Evolutionary conservation across 306 rosid genomes (phyloP).

Genomic region (Pachyrhizus erosus): DNA sequence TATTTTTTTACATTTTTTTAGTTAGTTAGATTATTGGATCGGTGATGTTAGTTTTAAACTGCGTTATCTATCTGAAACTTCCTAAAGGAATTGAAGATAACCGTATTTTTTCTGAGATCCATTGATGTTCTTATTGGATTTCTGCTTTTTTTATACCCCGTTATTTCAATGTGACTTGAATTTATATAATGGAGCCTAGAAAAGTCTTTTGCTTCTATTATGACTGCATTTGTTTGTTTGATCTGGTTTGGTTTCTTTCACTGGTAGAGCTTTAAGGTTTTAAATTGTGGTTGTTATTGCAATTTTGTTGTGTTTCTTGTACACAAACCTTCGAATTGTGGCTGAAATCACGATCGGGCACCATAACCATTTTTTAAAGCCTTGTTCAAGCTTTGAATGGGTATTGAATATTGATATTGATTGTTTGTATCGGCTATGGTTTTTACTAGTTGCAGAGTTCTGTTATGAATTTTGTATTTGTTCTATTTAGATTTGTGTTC

Average conservation of each 20-base stretch:
- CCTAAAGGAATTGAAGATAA: slow-evolving; percentile 48
- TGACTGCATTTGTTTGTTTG: not conserved
- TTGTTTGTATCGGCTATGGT: not conserved
- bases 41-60: slow-evolving; percentile 56
- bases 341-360: not conserved
- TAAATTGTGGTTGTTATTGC: not conserved
- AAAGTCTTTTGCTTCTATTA: not conserved
- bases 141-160: not conserved
- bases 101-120: slow-evolving; percentile 44
- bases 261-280: not conserved
- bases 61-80: slow-evolving; percentile 70
- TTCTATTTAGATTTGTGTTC: not conserved
- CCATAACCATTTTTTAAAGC: no score
- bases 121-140: not conserved
- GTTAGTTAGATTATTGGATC: slow-evolving; percentile 44
- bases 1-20: no score
- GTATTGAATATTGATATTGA: not conserved
- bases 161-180: not conserved
- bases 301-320: not conserved
- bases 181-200: not conserved
- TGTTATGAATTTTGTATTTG: not conserved
- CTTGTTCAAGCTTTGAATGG: no score
- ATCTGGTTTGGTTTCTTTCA: not conserved
- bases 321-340: not conserved
- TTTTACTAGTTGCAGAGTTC: not conserved